Evolutionary conservation across 2,329 filamentous ascomycete species (phyloP).

Genomic region (Penicillium italicum): DNA sequence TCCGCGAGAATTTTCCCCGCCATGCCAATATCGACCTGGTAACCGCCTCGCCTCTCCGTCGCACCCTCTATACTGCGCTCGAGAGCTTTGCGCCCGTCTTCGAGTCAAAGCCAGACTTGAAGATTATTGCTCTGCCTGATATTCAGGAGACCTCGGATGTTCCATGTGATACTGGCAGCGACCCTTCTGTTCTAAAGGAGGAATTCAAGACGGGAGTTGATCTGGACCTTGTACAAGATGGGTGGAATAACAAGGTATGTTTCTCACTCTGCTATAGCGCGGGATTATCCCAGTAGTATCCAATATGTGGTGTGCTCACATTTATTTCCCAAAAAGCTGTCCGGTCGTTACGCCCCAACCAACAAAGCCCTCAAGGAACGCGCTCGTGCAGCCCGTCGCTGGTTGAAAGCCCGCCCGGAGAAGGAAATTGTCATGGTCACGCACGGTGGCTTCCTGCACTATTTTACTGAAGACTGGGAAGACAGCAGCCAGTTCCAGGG

Average conservation of each 20-base stretch:
- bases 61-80: constrained; percentile 76
- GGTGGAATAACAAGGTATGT: constrained; percentile 68
- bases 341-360: constrained; percentile 46
- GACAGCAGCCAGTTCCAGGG: constrained; percentile 51
- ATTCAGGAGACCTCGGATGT: constrained; percentile 73
- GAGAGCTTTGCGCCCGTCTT: constrained; percentile 62
- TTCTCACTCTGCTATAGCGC: neutral
- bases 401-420: constrained; percentile 52
- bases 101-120: constrained; percentile 44
- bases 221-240: constrained; percentile 56
- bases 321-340: neutral
- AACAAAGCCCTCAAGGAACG: constrained; percentile 56
- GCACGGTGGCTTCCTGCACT: constrained; percentile 81
- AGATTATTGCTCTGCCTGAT: constrained; percentile 65
- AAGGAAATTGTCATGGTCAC: constrained; percentile 74
- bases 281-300: neutral
- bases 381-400: constrained; percentile 58
- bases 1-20: constrained; percentile 61
- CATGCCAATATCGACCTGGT: constrained; percentile 65
- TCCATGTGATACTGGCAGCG: constrained; percentile 72
- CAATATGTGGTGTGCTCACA: neutral
- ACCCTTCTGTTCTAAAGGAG: constrained; percentile 51
- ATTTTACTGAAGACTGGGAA: constrained; percentile 76
- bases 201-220: constrained; percentile 67
- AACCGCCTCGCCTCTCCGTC: constrained; percentile 72